A percentile compares a stretch with the other conserved stretches of the same genome.
Conservation (phyloP, 1,139 yeast species). For the Candida pseudocylindracea region DNA sequence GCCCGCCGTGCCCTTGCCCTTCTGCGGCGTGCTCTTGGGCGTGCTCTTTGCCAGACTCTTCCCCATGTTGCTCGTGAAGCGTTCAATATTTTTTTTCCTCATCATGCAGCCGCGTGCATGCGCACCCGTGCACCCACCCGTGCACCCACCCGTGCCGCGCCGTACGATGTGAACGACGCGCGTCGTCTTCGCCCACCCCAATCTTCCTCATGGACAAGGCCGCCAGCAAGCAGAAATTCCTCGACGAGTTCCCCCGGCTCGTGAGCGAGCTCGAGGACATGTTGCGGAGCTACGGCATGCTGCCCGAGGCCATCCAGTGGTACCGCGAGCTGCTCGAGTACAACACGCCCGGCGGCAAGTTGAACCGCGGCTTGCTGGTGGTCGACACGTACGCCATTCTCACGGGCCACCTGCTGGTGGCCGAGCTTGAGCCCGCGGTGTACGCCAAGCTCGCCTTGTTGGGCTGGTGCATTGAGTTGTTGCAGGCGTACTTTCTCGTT, state of each 20-base stretch:
- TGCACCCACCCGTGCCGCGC: too few species aligned
- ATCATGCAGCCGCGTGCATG: too few species aligned
- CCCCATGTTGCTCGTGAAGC: too few species aligned
- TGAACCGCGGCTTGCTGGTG: slow-evolving; percentile 90
- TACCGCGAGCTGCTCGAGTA: slow-evolving; percentile 50
- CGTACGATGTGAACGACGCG: too few species aligned
- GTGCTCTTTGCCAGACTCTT: too few species aligned
- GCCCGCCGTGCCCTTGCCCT: too few species aligned
- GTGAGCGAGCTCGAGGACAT: slow-evolving; percentile 55
- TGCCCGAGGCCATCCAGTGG: slow-evolving; percentile 78
- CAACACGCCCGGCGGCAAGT: slow-evolving; percentile 92
- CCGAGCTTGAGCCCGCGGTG: slow-evolving; percentile 32
- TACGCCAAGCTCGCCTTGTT: slow-evolving; percentile 72
- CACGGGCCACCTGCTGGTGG: slow-evolving; percentile 36
- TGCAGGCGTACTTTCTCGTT: slow-evolving; percentile 92
- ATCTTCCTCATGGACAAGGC: slow-evolving; percentile 9
- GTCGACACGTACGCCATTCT: slow-evolving; percentile 78
- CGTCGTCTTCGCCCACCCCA: too few species aligned
- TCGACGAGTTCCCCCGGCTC: slow-evolving; percentile 52
- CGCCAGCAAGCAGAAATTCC: slow-evolving; percentile 35
- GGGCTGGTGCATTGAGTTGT: slow-evolving; percentile 91
- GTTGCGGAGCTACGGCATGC: slow-evolving; percentile 54
- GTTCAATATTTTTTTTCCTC: too few species aligned
- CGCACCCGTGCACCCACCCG: too few species aligned
- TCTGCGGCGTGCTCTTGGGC: too few species aligned